Evolutionary conservation across 306 rosid genomes (phyloP), one percentile per base, ranked within the genome.

Genomic region (Albizia julibrissin): DNA sequence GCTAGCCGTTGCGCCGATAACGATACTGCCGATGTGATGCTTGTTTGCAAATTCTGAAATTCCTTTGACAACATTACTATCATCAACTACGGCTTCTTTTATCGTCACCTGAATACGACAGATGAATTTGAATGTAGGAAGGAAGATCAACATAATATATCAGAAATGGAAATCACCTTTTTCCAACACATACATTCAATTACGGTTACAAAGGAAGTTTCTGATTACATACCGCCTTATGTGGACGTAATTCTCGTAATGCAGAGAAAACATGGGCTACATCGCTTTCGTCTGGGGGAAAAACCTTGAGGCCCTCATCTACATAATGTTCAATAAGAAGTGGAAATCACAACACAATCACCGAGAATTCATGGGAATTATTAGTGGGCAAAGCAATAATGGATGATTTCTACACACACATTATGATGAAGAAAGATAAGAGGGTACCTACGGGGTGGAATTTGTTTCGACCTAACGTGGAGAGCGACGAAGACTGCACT

Each of bases 401-500:
- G 2, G 42, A 37, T 1, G 44, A 13, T 33, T 70, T 22, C 6
- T 10, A 3, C 64, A 62, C 14, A 34, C 29, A 24, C 69, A 62
- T 62, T 70, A 13, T 43, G 64, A 16, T 3, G 18, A 72, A 22
- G 80, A 82, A 72, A 70, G 86, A 73, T 21, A 78, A 79, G 87
- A 87, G 82, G 94, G 87, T 93, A 93, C 94, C 96, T 92, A 95
- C 99, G 90, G 81, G 89, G 42, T 80, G 52, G 72, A 72, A 69
- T 68, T 82, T 69, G 79, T 90, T 91, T 91, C 80, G 82, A 84
- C 66, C 83, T 80, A 33, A 95, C 97, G 61, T 96, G 98, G 79
- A 90, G 86, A 6, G 92, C 90, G 34, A 90, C 70, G 71, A 96
- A 54, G 72, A 79, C 18, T 3, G 97, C 91, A 50, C 85, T 86